Conservation (phyloP, 2,329 filamentous ascomycete genomes). For the Dactylellina haptotyla region DNA sequence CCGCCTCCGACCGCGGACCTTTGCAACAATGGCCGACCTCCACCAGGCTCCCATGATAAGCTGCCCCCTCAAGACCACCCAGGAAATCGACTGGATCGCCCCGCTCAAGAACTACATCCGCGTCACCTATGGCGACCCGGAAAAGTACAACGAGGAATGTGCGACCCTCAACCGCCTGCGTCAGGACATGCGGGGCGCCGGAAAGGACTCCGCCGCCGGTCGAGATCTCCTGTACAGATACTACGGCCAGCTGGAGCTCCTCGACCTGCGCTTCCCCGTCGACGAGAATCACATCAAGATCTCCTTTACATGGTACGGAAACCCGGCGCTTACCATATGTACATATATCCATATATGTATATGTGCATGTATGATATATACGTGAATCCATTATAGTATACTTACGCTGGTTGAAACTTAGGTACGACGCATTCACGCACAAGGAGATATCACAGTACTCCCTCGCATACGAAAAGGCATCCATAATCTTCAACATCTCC, state of each 20-base stretch:
- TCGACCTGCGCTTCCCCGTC: constrained; percentile 94
- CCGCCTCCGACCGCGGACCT: too few relatives aligned
- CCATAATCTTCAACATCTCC: constrained; percentile 99
- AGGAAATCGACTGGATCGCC: constrained; percentile 96
- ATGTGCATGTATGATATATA: neutral
- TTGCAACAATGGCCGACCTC: constrained; percentile 49
- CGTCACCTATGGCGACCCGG: constrained; percentile 92
- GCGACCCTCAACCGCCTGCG: constrained; percentile 90
- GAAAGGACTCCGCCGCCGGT: constrained; percentile 93
- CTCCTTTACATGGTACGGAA: constrained; percentile 87
- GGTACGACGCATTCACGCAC: constrained; percentile 99
- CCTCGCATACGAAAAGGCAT: constrained; percentile 96
- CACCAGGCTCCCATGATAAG: constrained; percentile 54
- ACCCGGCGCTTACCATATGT: constrained; percentile 10
- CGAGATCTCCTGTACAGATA: constrained; percentile 95
- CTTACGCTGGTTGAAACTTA: too few relatives aligned
- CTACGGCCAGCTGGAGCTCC: constrained; percentile 93
- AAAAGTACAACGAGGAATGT: constrained; percentile 95
- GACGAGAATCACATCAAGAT: constrained; percentile 99
- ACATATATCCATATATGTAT: neutral
- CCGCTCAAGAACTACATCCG: constrained; percentile 94
- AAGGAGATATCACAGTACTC: constrained; percentile 98
- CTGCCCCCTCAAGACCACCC: constrained; percentile 72
- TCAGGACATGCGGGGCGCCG: constrained; percentile 97
- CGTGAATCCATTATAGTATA: too few relatives aligned